Evolutionary conservation across 257 asterid species (phyloP), one percentile per base, ranked within the genome.

Genomic region (Thymus quinquecostatus): DNA sequence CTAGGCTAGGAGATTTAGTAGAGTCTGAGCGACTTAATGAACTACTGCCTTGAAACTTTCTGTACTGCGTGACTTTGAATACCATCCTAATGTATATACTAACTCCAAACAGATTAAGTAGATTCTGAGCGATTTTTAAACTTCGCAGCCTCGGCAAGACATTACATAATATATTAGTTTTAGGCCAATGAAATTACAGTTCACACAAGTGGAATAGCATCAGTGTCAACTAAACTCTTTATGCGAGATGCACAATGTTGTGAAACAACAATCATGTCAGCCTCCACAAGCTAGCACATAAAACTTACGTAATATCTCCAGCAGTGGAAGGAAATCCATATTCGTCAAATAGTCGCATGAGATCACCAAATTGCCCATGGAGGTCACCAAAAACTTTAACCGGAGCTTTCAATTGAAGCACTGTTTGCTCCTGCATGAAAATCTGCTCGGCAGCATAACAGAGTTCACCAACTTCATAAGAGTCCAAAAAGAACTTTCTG

Each of bases 281-380:
- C 55, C 32, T 59, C 71, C 69, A 70, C 49, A 64, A 64, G 64
- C 40, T 64, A 60, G 34, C 67, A 76, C 64, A 65, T 10, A 48
- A 81, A 75, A 79, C 96, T 84, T 81, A 95, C 99, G 98, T 89
- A 14, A 95, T 86, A 85, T 95, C 99, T 69, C 99, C 99, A 29
- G 97, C 99, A 80, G 98, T 87, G 60, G 98, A 95, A 79, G 99
- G 99, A 87, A 89, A 95, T 41, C 99, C 99, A 84, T 95, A 95
- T 88, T 95, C 99, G 79, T 95, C 99, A 79, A 95, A 95, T 36
- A 95, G 94, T 51, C 99, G 85, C 98, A 95, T 92, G 71, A 95
- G 74, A 82, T 95, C 99, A 78, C 98, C 98, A 78, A 95, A 95
- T 85, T 95, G 99, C 64, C 99, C 99, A 70, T 95, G 99, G 66